These are phyloP conservation scores for Mucor piriformis DNA, from an alignment of 371 early-diverging fungal species.

Conservation along the genomic window DNA sequence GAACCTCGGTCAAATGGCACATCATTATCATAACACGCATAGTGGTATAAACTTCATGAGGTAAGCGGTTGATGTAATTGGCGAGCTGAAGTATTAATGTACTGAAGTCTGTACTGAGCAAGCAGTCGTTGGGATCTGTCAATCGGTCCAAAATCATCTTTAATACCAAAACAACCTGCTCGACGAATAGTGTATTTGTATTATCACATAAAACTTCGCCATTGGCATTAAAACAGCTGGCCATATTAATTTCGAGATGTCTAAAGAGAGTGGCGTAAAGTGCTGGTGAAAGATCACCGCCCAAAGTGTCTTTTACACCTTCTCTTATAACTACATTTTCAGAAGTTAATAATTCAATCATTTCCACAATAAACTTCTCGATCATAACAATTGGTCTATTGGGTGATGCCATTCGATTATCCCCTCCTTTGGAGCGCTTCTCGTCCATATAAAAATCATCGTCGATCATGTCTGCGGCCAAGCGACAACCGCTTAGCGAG, in stretches of 20 bases:
- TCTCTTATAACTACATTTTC: conserved; percentile 87
- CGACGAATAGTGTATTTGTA: conserved; percentile 81
- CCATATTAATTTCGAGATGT: conserved; percentile 68
- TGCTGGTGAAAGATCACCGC: conserved; percentile 75
- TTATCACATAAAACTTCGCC: conserved; percentile 72
- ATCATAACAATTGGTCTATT: conserved; percentile 43
- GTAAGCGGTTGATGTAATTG: conserved; percentile 76
- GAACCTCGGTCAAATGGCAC: conserved; percentile 79
- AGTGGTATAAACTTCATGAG: conserved; percentile 53
- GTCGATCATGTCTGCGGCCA: conserved; percentile 28
- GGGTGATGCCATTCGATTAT: conserved; percentile 31
- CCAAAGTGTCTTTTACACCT: conserved; percentile 83
- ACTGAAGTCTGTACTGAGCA: conserved; percentile 79
- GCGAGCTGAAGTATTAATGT: conserved; percentile 71
- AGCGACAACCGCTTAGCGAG: conserved; percentile 79
- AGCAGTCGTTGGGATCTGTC: conserved; percentile 62
- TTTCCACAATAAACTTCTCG: conserved; percentile 78
- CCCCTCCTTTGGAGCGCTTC: conserved; percentile 2
- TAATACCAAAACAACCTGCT: conserved; percentile 81
- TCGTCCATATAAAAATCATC: conserved; percentile 22
- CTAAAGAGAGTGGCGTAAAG: conserved; percentile 79
- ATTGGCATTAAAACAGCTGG: conserved; percentile 68
- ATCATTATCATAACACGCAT: conserved; percentile 81
- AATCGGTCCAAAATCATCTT: conserved; percentile 81
- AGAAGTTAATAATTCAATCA: conserved; percentile 79